phyloP scores from a whole-genome alignment of 345 rosid genomes.

The Cardiospermum halicacabum region DNA sequence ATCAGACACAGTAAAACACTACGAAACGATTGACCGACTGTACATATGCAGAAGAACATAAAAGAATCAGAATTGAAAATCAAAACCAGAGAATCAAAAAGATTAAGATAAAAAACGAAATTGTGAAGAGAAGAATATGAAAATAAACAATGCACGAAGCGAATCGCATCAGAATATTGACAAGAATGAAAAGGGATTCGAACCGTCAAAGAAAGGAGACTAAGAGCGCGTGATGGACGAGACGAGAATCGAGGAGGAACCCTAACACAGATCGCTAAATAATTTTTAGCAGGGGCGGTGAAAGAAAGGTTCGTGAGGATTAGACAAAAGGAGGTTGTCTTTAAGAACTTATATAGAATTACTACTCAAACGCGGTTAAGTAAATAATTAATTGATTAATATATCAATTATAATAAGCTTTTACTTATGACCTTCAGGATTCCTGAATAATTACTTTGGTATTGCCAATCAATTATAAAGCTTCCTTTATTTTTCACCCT shows the following conservation, averaged over 20 bases:
- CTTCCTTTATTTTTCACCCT: no score
- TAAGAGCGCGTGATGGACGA: background rate
- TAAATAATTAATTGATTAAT: no score
- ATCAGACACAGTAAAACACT: background rate
- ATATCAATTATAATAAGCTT: no score
- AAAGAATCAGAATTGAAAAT: conserved; percentile 2
- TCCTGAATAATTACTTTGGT: no score
- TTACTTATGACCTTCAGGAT: no score
- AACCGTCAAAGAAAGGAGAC: background rate
- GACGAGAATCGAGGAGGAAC: conserved; percentile 16
- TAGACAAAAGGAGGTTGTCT: no score
- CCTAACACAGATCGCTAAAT: background rate
- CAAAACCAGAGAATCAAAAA: background rate
- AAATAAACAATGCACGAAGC: background rate
- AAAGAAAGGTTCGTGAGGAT: background rate
- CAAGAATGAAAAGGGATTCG: no score
- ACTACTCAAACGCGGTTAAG: no score
- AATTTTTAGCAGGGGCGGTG: background rate
- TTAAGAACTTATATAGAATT: no score
- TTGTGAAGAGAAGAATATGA: background rate
- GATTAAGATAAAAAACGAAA: background rate
- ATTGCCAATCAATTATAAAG: no score
- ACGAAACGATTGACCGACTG: background rate
- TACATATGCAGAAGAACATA: background rate
- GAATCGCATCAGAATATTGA: background rate